Base-by-base conservation (phyloP, 768 basidiomycete genomes). In the Lanmaoa pseudosensibilis region DNA sequence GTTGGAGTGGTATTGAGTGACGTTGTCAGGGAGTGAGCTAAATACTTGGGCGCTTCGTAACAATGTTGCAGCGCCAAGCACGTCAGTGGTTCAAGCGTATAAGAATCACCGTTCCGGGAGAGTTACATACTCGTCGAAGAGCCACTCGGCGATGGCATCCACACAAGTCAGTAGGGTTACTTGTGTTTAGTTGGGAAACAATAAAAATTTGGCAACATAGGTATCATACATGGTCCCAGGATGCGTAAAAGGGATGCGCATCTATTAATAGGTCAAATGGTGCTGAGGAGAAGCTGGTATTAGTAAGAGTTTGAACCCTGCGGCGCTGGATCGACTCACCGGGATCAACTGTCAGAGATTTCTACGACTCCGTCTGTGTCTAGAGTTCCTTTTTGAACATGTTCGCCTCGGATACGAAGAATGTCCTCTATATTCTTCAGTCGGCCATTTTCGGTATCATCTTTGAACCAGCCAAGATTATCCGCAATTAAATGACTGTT, bases 381-480 rank as follows among this genome's bases (percentile, higher is more conserved):
- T 18, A 78, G 55, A 57, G 72, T 73, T 47, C 85, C 84, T 57
- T 78, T 73, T 51, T 69, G 77, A 27, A 96, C 86, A 44, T 73
- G 77, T 74, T 98, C 94, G 1, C 96, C 96, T 51, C 86, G 88
- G 0, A 81, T 85, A 34, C 76, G 78, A 56, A 97, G 72, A 15
- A 98, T 71, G 56, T 94, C 90, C 70, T 98, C 96, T 4, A 98
- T 76, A 1, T 90, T 97, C 53, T 77, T 81, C 25, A 88, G 71
- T 56, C 83, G 85, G 6, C 90, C 91, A 5, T 84, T 84, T 57
- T 84, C 73, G 6, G 88, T 93, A 57, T 76, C 81, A 30, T 94
- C 91, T 64, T 91, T 86, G 76, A 96, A 96, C 94, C 94, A 96
- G 1, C 89, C 90, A 13, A 96, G 73, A 64, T 96, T 87, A 67